phyloP scores from a whole-genome alignment of 2,329 filamentous ascomycete species.

The Cryphonectria radicalis region DNA sequence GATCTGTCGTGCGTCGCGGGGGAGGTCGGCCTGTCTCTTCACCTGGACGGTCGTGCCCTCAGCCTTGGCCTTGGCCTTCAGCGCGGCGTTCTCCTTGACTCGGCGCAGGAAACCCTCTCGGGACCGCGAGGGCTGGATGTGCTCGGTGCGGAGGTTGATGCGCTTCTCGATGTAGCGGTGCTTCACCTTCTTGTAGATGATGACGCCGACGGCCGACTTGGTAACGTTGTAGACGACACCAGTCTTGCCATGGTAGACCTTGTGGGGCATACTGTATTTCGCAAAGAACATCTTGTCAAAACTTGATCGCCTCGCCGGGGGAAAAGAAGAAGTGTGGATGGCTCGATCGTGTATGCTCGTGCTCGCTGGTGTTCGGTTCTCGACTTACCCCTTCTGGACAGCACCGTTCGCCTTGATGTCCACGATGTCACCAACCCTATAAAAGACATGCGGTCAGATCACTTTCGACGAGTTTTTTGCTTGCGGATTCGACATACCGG shows the following conservation, averaged over 20 bases:
- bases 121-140: slow-evolving; percentile 92
- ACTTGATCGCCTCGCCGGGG: slow-evolving; percentile 24
- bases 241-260: slow-evolving; percentile 99
- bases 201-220: slow-evolving; percentile 96
- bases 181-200: slow-evolving; percentile 99
- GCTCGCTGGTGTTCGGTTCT: slow-evolving; percentile 34
- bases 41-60: slow-evolving; percentile 86
- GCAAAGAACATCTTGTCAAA: slow-evolving; percentile 40
- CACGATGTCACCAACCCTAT: slow-evolving; percentile 94
- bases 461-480: too few relatives aligned
- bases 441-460: slow-evolving; percentile 13
- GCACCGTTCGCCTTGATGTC: slow-evolving; percentile 99
- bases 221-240: slow-evolving; percentile 99
- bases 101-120: slow-evolving; percentile 95
- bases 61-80: slow-evolving; percentile 91
- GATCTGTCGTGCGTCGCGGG: slow-evolving; percentile 80
- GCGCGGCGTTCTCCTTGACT: slow-evolving; percentile 93
- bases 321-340: not conserved
- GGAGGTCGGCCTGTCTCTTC: slow-evolving; percentile 85
- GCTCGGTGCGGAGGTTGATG: slow-evolving; percentile 98
- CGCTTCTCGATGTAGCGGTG: slow-evolving; percentile 99
- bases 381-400: slow-evolving; percentile 90
- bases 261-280: slow-evolving; percentile 85
- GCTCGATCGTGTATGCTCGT: slow-evolving; percentile 22
- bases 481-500: slow-evolving; percentile 63